phyloP scores from a whole-genome alignment of 208 protist species.

The Leishmania tropica region DNA sequence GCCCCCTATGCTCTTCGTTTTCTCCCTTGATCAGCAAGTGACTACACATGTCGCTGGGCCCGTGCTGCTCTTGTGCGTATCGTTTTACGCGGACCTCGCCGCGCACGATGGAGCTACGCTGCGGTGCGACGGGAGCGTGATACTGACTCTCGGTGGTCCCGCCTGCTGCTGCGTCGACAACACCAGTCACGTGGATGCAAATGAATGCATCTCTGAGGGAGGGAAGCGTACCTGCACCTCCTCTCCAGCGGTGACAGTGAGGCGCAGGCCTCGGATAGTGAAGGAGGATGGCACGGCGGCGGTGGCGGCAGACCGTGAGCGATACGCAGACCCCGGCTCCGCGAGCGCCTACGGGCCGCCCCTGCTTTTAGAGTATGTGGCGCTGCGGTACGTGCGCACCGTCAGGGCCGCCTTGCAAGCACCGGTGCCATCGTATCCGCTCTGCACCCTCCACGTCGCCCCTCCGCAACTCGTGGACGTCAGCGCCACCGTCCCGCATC shows the following conservation, averaged over 20 bases:
- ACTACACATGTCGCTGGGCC: constrained; percentile 23
- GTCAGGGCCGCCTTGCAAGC: constrained; percentile 36
- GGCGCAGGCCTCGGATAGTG: neutral
- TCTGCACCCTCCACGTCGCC: neutral
- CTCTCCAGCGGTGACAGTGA: neutral
- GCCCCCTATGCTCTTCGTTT: neutral
- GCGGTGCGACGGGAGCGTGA: constrained; percentile 21
- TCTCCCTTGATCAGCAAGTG: constrained; percentile 7
- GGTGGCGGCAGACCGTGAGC: neutral
- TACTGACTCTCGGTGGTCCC: constrained; percentile 19
- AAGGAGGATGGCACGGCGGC: neutral
- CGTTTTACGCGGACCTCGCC: constrained; percentile 31
- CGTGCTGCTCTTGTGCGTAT: constrained; percentile 33
- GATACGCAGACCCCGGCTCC: neutral
- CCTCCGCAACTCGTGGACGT: constrained; percentile 20
- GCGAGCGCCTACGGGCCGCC: neutral
- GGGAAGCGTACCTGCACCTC: neutral
- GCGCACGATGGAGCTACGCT: constrained; percentile 25
- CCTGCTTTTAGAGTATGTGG: constrained; percentile 3
- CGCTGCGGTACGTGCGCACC: constrained; percentile 37
- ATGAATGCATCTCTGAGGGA: neutral
- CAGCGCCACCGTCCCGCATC: constrained; percentile 32
- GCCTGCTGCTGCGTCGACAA: constrained; percentile 7
- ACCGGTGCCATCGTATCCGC: constrained; percentile 30
- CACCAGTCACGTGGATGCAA: neutral